Conservation (phyloP, 768 basidiomycete species). For the Saitozyma sp. region DNA sequence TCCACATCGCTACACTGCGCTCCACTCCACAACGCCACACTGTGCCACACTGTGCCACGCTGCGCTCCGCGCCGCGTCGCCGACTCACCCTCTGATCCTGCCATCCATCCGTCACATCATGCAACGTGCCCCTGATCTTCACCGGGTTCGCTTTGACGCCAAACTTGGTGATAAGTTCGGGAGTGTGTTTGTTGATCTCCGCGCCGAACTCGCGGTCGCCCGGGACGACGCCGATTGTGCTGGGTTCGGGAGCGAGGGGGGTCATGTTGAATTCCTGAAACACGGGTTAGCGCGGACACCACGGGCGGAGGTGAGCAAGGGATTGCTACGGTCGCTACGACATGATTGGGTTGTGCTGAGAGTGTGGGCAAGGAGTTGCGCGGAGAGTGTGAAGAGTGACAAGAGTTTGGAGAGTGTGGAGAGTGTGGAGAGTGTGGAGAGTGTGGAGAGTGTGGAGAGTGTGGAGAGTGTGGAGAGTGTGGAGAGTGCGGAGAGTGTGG, state of each 20-base stretch:
- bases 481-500: too few relatives aligned
- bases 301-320: neutral
- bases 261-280: conserved; percentile 29
- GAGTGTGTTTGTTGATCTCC: conserved; percentile 7
- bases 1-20: too few relatives aligned
- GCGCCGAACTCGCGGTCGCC: conserved; percentile 21
- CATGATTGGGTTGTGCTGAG: too few relatives aligned
- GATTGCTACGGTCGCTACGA: too few relatives aligned
- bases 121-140: conserved; percentile 43
- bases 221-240: conserved; percentile 16
- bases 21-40: too few relatives aligned
- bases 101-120: conserved; percentile 32
- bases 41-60: neutral
- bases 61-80: neutral
- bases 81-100: conserved; percentile 28
- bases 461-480: too few relatives aligned
- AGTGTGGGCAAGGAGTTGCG: too few relatives aligned
- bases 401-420: too few relatives aligned
- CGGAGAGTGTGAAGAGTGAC: too few relatives aligned
- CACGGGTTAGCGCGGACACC: neutral
- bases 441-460: too few relatives aligned
- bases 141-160: conserved; percentile 34
- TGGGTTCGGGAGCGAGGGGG: conserved; percentile 6
- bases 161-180: conserved; percentile 30
- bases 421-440: too few relatives aligned